Percentiles rank a stretch among this genome's conserved stretches.
phyloP scores from a whole-genome alignment of 441 rosid species.

The Arabidopsis hybrid region DNA sequence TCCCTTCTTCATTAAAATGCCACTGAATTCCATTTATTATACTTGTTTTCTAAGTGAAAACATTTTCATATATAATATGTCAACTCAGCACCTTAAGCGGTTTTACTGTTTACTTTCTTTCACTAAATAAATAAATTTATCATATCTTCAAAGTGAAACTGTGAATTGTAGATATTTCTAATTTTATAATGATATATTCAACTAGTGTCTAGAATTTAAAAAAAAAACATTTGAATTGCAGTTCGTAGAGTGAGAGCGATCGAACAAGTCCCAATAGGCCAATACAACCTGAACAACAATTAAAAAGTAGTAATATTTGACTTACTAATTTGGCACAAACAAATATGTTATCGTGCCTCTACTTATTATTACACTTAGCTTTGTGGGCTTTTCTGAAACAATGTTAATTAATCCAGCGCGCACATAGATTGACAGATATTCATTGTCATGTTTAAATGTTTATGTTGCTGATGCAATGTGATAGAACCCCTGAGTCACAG shows the following conservation, averaged over 20 bases:
- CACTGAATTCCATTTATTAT: constrained; percentile 17
- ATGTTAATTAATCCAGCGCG: constrained; percentile 2
- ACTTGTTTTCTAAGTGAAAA: constrained; percentile 9
- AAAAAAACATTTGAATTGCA: neutral
- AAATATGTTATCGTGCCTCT: constrained; percentile 3
- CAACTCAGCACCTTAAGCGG: constrained; percentile 36
- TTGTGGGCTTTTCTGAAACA: constrained; percentile 14
- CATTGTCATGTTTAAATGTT: constrained; percentile 2
- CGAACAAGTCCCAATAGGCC: neutral
- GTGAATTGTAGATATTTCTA: neutral
- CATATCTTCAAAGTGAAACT: neutral
- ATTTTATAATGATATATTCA: neutral
- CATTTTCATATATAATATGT: constrained; percentile 28
- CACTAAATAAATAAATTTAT: neutral
- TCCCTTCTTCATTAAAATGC: constrained; percentile 28
- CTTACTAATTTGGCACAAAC: neutral
- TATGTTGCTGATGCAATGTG: constrained; percentile 34
- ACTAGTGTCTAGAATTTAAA: neutral
- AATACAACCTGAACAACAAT: neutral
- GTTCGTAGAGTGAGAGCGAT: neutral
- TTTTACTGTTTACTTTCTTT: neutral
- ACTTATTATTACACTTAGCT: constrained; percentile 14
- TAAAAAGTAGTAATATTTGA: neutral
- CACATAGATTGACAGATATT: constrained; percentile 11
- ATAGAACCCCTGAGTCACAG: constrained; percentile 16